Evolutionary conservation across 83 land plant genomes (phyloP).

Genomic region (Thuja plicata): DNA sequence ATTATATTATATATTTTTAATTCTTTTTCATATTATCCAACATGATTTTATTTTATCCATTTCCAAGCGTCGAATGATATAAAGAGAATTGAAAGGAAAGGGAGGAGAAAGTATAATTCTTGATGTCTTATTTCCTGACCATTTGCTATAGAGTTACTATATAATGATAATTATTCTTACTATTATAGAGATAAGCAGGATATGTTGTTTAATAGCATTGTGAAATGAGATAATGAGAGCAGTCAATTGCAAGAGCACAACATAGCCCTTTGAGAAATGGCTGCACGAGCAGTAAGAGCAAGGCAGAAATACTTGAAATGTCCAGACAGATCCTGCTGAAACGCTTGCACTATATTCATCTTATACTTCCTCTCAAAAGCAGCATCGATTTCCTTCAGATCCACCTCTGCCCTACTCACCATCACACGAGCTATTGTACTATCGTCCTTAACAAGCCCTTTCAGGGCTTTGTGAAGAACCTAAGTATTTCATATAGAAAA

Average conservation of each 20-base stretch:
- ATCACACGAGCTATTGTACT: slow-evolving; percentile 29
- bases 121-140: neutral
- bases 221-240: neutral
- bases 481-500: neutral
- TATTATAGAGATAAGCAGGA: no score
- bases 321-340: neutral
- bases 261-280: neutral
- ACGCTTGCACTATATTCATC: slow-evolving; percentile 21
- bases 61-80: neutral
- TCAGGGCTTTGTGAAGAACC: slow-evolving; percentile 34
- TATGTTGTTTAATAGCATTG: neutral
- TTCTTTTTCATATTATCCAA: no score
- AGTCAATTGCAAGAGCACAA: neutral
- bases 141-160: neutral
- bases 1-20: no score
- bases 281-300: slow-evolving; percentile 4
- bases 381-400: slow-evolving; percentile 42
- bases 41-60: no score
- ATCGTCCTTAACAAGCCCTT: slow-evolving; percentile 17
- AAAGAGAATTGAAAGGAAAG: neutral
- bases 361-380: slow-evolving; percentile 35
- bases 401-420: slow-evolving; percentile 40
- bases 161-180: no score
- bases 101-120: neutral
- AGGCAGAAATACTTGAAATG: neutral